Conservation (phyloP, 2,329 filamentous ascomycete species). For the Fusarium aywerte region DNA sequence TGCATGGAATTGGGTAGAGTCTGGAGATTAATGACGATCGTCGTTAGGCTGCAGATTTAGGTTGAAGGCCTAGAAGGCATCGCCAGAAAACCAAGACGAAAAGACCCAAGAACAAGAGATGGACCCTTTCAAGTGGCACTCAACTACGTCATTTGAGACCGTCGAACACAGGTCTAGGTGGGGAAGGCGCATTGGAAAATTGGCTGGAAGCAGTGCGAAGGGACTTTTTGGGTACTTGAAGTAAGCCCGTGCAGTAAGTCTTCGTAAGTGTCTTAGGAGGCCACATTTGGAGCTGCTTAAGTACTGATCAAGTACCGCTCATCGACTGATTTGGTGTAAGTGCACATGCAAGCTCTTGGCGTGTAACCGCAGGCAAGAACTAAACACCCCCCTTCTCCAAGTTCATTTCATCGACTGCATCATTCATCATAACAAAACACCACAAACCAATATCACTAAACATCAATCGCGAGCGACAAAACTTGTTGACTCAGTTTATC, state of each 20-base stretch:
- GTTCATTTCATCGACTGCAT: constrained; percentile 31
- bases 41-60: constrained; percentile 26
- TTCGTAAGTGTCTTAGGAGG: neutral
- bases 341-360: constrained; percentile 35
- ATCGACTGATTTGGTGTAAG: constrained; percentile 33
- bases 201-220: constrained; percentile 27
- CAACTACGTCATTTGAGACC: constrained; percentile 34
- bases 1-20: constrained; percentile 13
- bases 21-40: constrained; percentile 33
- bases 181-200: constrained; percentile 14
- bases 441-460: constrained; percentile 23
- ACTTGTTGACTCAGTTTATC: constrained; percentile 1
- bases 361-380: constrained; percentile 21
- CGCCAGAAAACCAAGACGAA: constrained; percentile 16
- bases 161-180: constrained; percentile 22
- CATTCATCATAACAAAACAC: constrained; percentile 30
- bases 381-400: constrained; percentile 21
- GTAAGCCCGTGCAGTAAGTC: neutral
- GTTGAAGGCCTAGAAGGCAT: constrained; percentile 36
- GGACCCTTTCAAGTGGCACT: constrained; percentile 23
- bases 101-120: constrained; percentile 1
- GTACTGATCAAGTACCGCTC: constrained; percentile 9
- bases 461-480: constrained; percentile 1
- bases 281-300: neutral
- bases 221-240: constrained; percentile 3